A percentile compares a stretch with the other conserved stretches of the same genome.
These are phyloP conservation scores for Umbelopsis ramanniana DNA, from an alignment of 192 early-diverging fungal species.

Conservation along the genomic window DNA sequence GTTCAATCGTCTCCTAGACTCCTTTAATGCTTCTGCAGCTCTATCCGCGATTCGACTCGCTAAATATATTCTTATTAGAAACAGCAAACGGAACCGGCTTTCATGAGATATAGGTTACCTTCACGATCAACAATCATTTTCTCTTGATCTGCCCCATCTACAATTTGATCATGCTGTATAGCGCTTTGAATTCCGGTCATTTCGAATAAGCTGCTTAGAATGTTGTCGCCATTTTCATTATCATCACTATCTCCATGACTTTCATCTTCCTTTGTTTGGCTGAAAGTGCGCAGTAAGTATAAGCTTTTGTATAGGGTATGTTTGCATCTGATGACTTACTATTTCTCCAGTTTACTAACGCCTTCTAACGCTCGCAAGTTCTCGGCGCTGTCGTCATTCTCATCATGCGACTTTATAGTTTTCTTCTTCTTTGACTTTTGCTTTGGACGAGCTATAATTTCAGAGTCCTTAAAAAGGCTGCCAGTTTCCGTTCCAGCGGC, in stretches of 20 bases:
- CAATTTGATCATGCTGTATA: constrained; percentile 89
- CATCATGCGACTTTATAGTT: neutral
- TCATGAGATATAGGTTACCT: constrained; percentile 35
- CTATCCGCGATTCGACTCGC: constrained; percentile 79
- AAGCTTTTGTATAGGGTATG: constrained; percentile 33
- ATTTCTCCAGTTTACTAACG: constrained; percentile 45
- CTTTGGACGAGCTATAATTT: constrained; percentile 51
- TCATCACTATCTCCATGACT: constrained; percentile 6
- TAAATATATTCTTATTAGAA: constrained; percentile 8
- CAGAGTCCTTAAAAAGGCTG: constrained; percentile 75
- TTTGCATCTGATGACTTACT: constrained; percentile 32
- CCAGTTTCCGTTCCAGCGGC: constrained; percentile 81
- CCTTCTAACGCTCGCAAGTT: constrained; percentile 41
- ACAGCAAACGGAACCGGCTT: neutral
- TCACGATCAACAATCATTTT: constrained; percentile 73
- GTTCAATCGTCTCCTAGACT: constrained; percentile 65
- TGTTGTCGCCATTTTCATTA: constrained; percentile 49
- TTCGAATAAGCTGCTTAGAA: constrained; percentile 80
- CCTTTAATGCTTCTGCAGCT: constrained; percentile 77
- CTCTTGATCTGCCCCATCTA: constrained; percentile 70
- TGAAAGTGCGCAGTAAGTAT: constrained; percentile 27
- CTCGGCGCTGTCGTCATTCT: constrained; percentile 33
- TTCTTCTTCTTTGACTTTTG: constrained; percentile 25
- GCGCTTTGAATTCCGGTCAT: constrained; percentile 88
- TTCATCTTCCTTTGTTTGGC: constrained; percentile 23